phyloP scores from a whole-genome alignment of 2,329 filamentous ascomycete genomes.

The Ceratocystiopsis sp. region DNA sequence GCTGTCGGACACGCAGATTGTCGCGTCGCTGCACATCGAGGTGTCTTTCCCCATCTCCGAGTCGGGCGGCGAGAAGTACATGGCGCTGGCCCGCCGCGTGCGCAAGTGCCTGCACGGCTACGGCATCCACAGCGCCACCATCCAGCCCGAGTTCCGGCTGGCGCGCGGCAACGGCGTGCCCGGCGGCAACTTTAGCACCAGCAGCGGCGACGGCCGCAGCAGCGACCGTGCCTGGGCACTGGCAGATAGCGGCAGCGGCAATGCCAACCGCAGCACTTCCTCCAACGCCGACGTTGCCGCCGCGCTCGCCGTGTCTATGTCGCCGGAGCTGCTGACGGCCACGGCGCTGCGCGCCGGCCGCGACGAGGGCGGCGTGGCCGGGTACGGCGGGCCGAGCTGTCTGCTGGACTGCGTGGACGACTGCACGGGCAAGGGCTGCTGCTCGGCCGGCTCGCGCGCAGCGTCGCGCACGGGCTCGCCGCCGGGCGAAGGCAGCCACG shows the following conservation, averaged over 20 bases:
- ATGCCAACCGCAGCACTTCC: background rate
- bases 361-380: conserved; percentile 10
- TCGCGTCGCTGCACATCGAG: conserved; percentile 86
- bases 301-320: background rate
- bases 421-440: conserved; percentile 29
- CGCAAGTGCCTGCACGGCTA: conserved; percentile 84
- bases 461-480: conserved; percentile 14
- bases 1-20: conserved; percentile 82
- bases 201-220: background rate
- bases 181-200: background rate
- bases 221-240: too few species aligned
- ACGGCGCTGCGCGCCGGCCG: conserved; percentile 5
- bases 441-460: conserved; percentile 20
- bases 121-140: conserved; percentile 92
- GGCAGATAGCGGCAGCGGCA: too few species aligned
- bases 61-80: conserved; percentile 64
- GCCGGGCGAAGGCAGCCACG: conserved; percentile 19
- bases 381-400: conserved; percentile 22
- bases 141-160: conserved; percentile 76
- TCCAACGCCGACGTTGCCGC: background rate
- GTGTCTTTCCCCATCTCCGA: conserved; percentile 80
- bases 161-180: conserved; percentile 16
- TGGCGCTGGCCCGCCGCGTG: conserved; percentile 71
- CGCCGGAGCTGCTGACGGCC: background rate
- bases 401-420: conserved; percentile 36